Conservation (phyloP, 2,329 filamentous ascomycete species). For the Paracoccidioides brasiliensis region DNA sequence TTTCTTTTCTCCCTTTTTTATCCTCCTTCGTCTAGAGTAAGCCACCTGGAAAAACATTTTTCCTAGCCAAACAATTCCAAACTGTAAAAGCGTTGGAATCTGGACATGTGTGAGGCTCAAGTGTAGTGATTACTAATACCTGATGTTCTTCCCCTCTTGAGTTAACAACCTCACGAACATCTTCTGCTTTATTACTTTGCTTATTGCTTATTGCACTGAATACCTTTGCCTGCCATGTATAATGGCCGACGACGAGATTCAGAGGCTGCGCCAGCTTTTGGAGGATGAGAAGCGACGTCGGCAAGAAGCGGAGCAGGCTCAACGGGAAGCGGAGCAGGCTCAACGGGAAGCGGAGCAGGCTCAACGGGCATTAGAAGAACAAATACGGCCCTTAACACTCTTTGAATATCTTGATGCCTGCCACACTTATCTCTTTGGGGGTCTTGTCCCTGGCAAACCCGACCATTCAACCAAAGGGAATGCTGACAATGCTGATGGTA, state of each 20-base stretch:
- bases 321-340: not conserved
- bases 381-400: slow-evolving; percentile 6
- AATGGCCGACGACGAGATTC: not conserved
- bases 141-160: not conserved
- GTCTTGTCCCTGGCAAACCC: slow-evolving; percentile 4
- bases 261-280: not conserved
- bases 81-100: too few relatives aligned
- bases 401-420: slow-evolving; percentile 11
- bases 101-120: too few relatives aligned
- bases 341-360: not conserved
- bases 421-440: slow-evolving; percentile 9
- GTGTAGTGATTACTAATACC: too few relatives aligned
- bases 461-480: slow-evolving; percentile 8
- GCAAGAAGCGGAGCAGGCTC: not conserved
- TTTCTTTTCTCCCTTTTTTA: too few relatives aligned
- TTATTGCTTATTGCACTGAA: not conserved
- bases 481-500: slow-evolving; percentile 7
- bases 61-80: too few relatives aligned
- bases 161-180: not conserved
- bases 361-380: not conserved
- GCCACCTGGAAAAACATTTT: too few relatives aligned
- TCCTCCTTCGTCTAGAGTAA: too few relatives aligned
- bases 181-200: not conserved
- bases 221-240: not conserved
- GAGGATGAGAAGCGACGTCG: not conserved